Base-by-base conservation (phyloP, 495 filamentous ascomycete genomes). In the Cladorrhinum samala region DNA sequence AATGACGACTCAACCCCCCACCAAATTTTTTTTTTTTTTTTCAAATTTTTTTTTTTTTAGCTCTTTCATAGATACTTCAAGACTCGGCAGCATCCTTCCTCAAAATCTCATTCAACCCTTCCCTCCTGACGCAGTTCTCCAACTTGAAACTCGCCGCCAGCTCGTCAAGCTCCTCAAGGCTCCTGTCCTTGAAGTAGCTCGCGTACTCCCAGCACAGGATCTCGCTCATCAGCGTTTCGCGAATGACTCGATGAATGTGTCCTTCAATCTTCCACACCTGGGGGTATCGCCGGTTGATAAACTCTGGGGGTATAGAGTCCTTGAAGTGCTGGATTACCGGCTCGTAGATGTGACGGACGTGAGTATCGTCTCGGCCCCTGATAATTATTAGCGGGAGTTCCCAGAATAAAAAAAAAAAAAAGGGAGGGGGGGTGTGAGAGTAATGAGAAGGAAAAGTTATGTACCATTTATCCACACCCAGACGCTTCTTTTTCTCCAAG, bases 201-300 rank as follows among this genome's bases (percentile, higher is more conserved):
- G 82, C 82, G 69, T 79, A 82, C 61, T 84, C 81, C 55, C 73
- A 72, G 41, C 68, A 69, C 63, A 84, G 64, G 24, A 72, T 77
- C 42, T 72, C 71, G 19, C 71, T 70, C 52, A 85, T 44, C 42
- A 81, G 73, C n/a, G 71, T 73, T 53, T 83, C 74, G 20, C 75
- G 69, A 14, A 83, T 65, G 42, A 72, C 64, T 4, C 83, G 69
- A 13, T 72, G 65, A 14, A 83, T 63, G 57, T 83, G 79, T 16
- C 78, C 54, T 56, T 83, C 75, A n/a, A 79, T 73, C 20, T 67
- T 69, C 82, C 82, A 84, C 38, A 67, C 56, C 2, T 69, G 72
- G 0, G 82, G 81, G 60, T 83, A 85, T 16, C 72, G 68, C 40
- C 71, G 54, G 55, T 74, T 73, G 20, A 54, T 37, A 21, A 58